Evolutionary conservation across 2,329 filamentous ascomycete genomes (phyloP), one percentile per base, ranked within the genome.

Genomic region (Calonectria pseudoturangicola): DNA sequence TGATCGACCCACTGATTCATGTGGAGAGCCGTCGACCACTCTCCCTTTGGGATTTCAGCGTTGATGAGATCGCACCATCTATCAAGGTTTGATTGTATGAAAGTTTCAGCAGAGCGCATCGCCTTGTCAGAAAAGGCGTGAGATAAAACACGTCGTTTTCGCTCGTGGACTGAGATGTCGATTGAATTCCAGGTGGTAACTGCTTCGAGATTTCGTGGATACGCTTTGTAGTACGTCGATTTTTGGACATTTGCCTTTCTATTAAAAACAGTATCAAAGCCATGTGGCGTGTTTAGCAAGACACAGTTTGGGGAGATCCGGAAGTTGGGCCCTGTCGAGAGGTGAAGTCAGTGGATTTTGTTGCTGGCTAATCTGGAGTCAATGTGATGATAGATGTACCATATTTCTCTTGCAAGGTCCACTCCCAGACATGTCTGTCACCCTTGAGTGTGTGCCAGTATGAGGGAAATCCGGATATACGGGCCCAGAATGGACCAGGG

Each of bases 401-500:
- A 45, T 79, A 79, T 45, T 70, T 64, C 30, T 74, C 30, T 56
- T 79, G 77, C 3, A 77, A 43, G 8, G 56, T 45, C 56, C 68
- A 73, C 47, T 75, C 56, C 76, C 76, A 78, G 3, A 77, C 47
- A 27, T 79, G 76, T 12, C 76, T 72, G 51, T 79, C 69, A 6
- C 72, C 66, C 16, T 70, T 76, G 30, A 48, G 51, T 0, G 76
- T 76, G 43, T 79, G 77, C n/a, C 64, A 71, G 25, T 75, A 75
- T 6, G 75, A 68, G 27, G 75, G 75, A 6, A 75, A 71, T n/a
- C 71, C 75, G 8, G 75, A 76, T 18, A 90, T 86, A 65, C 84
- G 85, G 30, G 83, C 88, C 86, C 87, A 89, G 76, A 90, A 90
- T 0, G 88, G 87, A 3, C 89, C 89, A 0, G 89, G 89, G 73